Base-by-base conservation (phyloP, 1,284 basidiomycete species). In the Trichosporon inkin region DNA sequence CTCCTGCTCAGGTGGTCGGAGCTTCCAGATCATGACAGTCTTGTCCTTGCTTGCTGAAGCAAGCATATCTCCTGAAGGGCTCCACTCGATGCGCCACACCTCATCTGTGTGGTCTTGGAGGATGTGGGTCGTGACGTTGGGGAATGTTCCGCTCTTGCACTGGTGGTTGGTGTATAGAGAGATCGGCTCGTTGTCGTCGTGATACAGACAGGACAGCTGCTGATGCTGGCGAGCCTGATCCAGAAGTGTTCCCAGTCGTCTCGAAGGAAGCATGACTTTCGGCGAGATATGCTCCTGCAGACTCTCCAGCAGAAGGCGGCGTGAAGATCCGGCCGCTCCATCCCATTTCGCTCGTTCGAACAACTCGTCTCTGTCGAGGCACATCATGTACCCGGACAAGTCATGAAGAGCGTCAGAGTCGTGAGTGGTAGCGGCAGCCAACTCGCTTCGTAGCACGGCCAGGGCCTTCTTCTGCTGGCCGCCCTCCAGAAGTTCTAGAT, bases 31-130 rank as follows among this genome's bases (percentile, higher is more conserved):
- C 64, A 96, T 89, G 8, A 90, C 92, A 2, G 83, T 83, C 78
- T 85, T 86, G 76, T 98, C 94, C 72, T 85, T 89, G 61, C 94
- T 89, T 36, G 88, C 90, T 64, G 88, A 93, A 14, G 94, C 96
- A 37, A 99, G 82, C 69, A 84, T 86, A 52, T 79, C 79, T 4
- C 96, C 95, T 72, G 88, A 86, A 69, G 92, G 90, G 75, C 92
- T 96, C 90, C 94, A 99, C 72, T 88, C 88, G 62, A 98, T 79
- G 70, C 89, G 86, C 94, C 95, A 99, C 13, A 99, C 92, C 75
- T 99, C 92, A 72, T 97, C 91, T 13, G 82, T 83, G 77, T 99
- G 95, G 34, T 88, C 89, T 40, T 86, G 83, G 52, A 98, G 80
- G 40, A 93, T 87, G 22, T 88, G 87, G 2, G 91, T 92, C 8